phyloP scores from a whole-genome alignment of 345 rosid species.

The Acer saccharum region DNA sequence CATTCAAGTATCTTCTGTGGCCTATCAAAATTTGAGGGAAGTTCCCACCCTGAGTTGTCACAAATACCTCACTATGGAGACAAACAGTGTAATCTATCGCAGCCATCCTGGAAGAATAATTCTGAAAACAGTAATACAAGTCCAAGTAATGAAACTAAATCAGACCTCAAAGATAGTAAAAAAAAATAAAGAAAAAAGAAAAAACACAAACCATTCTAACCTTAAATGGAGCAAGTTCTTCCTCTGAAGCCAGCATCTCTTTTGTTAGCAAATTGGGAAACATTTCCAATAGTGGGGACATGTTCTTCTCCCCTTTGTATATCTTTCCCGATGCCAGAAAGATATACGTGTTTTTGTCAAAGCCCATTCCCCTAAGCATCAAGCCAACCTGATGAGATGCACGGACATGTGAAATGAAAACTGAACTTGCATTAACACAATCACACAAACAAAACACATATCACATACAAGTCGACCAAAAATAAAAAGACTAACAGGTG shows the following conservation, averaged over 20 bases:
- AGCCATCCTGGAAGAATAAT: conserved; percentile 99
- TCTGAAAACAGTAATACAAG: conserved; percentile 55
- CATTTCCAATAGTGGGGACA: conserved; percentile 95
- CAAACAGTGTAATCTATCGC: conserved; percentile 99
- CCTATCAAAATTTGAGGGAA: conserved; percentile 99
- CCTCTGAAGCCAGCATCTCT: conserved; percentile 80
- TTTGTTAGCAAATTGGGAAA: conserved; percentile 92
- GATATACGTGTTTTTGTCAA: conserved; percentile 76
- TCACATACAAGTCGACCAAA: conserved; percentile 1
- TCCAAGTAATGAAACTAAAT: conserved; percentile 26
- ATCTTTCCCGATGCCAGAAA: conserved; percentile 96
- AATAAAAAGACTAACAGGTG: conserved; percentile 1
- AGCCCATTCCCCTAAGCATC: conserved; percentile 99
- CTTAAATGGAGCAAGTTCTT: conserved; percentile 88
- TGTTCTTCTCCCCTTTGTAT: conserved; percentile 83
- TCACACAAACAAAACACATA: not conserved
- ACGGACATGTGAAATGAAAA: conserved; percentile 18
- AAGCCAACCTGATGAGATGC: conserved; percentile 70
- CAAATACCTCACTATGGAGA: conserved; percentile 99
- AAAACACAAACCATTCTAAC: conserved; percentile 36
- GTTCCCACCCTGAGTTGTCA: conserved; percentile 99
- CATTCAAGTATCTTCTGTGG: conserved; percentile 82
- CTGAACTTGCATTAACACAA: not conserved
- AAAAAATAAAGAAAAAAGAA: conserved; percentile 5
- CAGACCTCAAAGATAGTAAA: conserved; percentile 7